These are phyloP conservation scores for Candida maesae DNA, from an alignment of 805 yeast genomes.

Conservation along the genomic window DNA sequence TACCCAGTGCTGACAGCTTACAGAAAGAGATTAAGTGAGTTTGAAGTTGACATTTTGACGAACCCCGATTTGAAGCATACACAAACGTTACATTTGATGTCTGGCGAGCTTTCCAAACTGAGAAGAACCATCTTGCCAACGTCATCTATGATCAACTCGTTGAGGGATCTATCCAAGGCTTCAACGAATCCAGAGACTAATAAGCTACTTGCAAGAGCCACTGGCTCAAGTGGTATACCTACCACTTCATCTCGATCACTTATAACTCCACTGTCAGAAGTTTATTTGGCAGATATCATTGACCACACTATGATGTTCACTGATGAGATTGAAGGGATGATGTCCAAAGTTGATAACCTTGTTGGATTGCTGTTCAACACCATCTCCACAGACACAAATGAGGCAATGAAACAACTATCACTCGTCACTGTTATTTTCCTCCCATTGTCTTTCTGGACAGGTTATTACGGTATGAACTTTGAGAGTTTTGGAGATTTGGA, in stretches of 20 bases:
- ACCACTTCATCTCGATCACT: slow-evolving; percentile 16
- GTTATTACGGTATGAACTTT: slow-evolving; percentile 52
- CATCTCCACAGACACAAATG: slow-evolving; percentile 50
- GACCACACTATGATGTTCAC: slow-evolving; percentile 52
- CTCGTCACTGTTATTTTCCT: slow-evolving; percentile 55
- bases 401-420: slow-evolving; percentile 50
- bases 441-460: slow-evolving; percentile 58
- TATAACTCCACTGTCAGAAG: slow-evolving; percentile 40
- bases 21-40: slow-evolving; percentile 41
- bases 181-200: slow-evolving; percentile 4
- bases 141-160: slow-evolving; percentile 42
- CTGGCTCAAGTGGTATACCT: no score
- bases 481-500: slow-evolving; percentile 33
- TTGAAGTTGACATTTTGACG: slow-evolving; percentile 48
- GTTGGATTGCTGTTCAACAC: slow-evolving; percentile 54
- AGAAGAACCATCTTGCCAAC: slow-evolving; percentile 45
- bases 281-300: slow-evolving; percentile 51
- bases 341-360: slow-evolving; percentile 45
- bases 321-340: slow-evolving; percentile 53
- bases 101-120: slow-evolving; percentile 47
- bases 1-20: slow-evolving; percentile 54
- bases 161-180: slow-evolving; percentile 37
- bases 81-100: slow-evolving; percentile 48
- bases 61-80: slow-evolving; percentile 50
- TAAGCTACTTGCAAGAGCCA: background rate